A percentile compares a stretch with the other conserved stretches of the same genome.
Evolutionary conservation across 768 basidiomycete species (phyloP).

Genomic region (Serendipita sp.): DNA sequence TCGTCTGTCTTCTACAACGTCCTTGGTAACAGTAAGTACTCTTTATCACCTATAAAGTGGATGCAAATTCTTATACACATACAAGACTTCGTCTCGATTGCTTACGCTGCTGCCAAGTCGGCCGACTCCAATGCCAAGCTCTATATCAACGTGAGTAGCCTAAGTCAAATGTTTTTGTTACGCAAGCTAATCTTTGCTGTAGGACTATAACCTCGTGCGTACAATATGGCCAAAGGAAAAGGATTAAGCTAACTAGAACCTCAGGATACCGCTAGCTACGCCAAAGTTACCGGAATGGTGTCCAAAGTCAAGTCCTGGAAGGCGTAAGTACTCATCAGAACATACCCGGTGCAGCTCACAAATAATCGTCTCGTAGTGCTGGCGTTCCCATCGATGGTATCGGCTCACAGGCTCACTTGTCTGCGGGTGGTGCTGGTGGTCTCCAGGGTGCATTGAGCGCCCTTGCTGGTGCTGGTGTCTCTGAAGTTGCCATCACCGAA

Average conservation of each 20-base stretch:
- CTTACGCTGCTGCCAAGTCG: conserved; percentile 32
- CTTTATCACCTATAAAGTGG: not conserved
- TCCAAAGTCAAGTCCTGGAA: not conserved
- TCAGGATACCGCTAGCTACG: not conserved
- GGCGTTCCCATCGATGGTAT: conserved; percentile 44
- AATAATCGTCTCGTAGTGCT: conserved; percentile 9
- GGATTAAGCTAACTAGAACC: not conserved
- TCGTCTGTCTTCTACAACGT: conserved; percentile 29
- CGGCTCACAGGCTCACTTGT: conserved; percentile 13
- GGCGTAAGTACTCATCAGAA: not conserved
- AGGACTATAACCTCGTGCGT: conserved; percentile 3
- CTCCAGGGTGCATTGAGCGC: conserved; percentile 28
- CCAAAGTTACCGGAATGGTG: not conserved
- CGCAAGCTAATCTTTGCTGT: not conserved
- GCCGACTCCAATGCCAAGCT: conserved; percentile 33
- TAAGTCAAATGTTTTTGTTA: conserved; percentile 11
- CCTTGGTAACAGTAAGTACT: conserved; percentile 21
- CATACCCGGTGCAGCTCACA: not conserved
- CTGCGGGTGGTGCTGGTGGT: conserved; percentile 25
- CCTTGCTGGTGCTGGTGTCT: conserved; percentile 26
- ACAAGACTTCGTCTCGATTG: conserved; percentile 32
- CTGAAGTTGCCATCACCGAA: conserved; percentile 31
- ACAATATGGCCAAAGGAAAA: not conserved
- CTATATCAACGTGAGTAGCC: conserved; percentile 9
- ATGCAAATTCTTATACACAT: conserved; percentile 9